These are phyloP conservation scores for Puccinia coronata DNA, from an alignment of 1,284 basidiomycete genomes.

Conservation along the genomic window DNA sequence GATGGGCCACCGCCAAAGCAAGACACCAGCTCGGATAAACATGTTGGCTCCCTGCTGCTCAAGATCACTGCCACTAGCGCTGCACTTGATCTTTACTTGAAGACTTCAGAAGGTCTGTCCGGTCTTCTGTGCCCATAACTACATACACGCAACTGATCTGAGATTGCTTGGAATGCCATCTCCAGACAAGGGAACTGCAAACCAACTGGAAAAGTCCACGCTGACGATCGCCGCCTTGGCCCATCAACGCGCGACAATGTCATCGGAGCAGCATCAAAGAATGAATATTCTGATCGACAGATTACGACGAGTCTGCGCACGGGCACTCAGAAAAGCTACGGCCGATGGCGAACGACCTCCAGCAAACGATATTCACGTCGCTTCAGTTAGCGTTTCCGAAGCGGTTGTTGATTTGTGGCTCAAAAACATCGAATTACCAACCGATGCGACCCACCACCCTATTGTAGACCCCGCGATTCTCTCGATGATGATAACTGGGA, in stretches of 20 bases:
- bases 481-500: conserved; percentile 38
- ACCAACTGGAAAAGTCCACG: conserved; percentile 28
- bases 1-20: conserved; percentile 10
- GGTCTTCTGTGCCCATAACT: background rate
- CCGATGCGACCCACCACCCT: background rate
- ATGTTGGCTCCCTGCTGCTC: conserved; percentile 26
- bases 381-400: conserved; percentile 29
- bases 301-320: conserved; percentile 31
- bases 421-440: conserved; percentile 21
- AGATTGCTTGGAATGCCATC: background rate
- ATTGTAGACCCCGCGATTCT: conserved; percentile 1
- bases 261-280: conserved; percentile 18
- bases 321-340: conserved; percentile 23
- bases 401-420: conserved; percentile 35
- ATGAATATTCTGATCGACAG: conserved; percentile 19
- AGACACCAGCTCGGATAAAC: conserved; percentile 1
- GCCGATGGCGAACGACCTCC: background rate
- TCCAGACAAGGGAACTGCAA: conserved; percentile 16
- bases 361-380: conserved; percentile 1
- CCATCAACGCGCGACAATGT: conserved; percentile 30
- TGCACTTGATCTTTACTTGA: conserved; percentile 30
- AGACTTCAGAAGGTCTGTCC: conserved; percentile 33
- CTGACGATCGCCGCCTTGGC: conserved; percentile 24
- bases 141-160: background rate
- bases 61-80: conserved; percentile 26